Evolutionary conservation across 495 filamentous ascomycete genomes (phyloP).

Genomic region (Aspergillus nanangensis): DNA sequence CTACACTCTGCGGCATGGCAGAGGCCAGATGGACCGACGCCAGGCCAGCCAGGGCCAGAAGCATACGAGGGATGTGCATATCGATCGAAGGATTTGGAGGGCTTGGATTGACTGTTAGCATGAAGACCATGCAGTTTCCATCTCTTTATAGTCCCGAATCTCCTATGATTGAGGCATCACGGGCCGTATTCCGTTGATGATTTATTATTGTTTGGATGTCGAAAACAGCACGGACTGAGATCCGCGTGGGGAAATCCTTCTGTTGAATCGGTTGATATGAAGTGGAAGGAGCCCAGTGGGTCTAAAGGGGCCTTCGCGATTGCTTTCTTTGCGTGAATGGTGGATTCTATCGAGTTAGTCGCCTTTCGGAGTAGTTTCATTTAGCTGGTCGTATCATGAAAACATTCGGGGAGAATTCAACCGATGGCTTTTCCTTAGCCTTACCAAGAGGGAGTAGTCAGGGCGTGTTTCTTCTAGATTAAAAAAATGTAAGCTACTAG

Average conservation of each 20-base stretch:
- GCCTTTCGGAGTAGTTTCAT: too few species aligned
- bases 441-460: too few species aligned
- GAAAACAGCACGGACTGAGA: not conserved
- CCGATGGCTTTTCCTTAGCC: too few species aligned
- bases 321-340: too few species aligned
- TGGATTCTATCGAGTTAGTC: too few species aligned
- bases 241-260: not conserved
- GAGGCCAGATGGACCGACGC: slow-evolving; percentile 9
- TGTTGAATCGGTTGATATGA: not conserved
- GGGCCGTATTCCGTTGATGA: not conserved
- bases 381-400: too few species aligned
- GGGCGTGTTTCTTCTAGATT: too few species aligned
- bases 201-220: not conserved
- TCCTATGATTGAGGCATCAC: not conserved
- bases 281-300: too few species aligned
- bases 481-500: too few species aligned
- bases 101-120: not conserved
- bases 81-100: not conserved
- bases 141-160: not conserved
- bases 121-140: not conserved
- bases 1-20: slow-evolving; percentile 6
- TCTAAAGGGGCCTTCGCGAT: too few species aligned
- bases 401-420: too few species aligned
- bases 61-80: slow-evolving; percentile 14
- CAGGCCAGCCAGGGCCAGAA: slow-evolving; percentile 59